Conservation (phyloP, 768 basidiomycete genomes). For the Panellus pusillus region DNA sequence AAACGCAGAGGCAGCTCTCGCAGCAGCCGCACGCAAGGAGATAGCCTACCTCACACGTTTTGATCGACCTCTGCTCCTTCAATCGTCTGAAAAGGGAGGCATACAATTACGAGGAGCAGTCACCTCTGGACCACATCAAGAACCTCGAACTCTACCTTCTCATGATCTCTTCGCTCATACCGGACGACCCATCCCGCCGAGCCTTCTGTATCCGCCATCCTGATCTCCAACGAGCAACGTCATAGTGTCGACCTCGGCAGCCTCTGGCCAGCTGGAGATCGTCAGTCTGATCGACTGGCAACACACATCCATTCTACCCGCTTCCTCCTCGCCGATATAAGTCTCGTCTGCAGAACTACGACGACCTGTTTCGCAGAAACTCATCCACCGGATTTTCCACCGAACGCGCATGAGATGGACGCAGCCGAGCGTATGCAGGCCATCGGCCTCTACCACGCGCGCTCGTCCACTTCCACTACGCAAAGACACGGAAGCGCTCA, state of each 20-base stretch:
- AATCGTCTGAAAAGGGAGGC: conserved; percentile 40
- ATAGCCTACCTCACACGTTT: conserved; percentile 47
- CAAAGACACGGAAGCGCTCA: no score
- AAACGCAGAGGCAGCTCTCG: conserved; percentile 43
- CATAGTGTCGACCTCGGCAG: conserved; percentile 46
- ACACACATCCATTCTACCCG: conserved; percentile 53
- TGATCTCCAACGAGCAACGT: conserved; percentile 53
- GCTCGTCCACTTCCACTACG: no score
- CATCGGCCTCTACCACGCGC: no score
- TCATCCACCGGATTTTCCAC: no score
- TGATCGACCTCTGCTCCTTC: conserved; percentile 47
- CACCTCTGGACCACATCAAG: conserved; percentile 44
- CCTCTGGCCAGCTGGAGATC: conserved; percentile 37
- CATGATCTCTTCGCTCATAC: conserved; percentile 48
- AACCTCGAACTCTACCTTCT: conserved; percentile 49
- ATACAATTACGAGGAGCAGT: conserved; percentile 47
- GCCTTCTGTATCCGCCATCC: conserved; percentile 54
- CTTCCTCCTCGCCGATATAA: conserved; percentile 36
- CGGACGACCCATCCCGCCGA: conserved; percentile 37
- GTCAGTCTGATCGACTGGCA: conserved; percentile 55
- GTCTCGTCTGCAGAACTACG: no score
- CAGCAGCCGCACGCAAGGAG: conserved; percentile 45
- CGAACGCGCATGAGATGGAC: no score
- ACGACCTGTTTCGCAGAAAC: no score
- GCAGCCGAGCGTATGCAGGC: no score